These are phyloP conservation scores for Pseudocercospora crystallina DNA, from an alignment of 2,329 filamentous ascomycete genomes.

Conservation along the genomic window DNA sequence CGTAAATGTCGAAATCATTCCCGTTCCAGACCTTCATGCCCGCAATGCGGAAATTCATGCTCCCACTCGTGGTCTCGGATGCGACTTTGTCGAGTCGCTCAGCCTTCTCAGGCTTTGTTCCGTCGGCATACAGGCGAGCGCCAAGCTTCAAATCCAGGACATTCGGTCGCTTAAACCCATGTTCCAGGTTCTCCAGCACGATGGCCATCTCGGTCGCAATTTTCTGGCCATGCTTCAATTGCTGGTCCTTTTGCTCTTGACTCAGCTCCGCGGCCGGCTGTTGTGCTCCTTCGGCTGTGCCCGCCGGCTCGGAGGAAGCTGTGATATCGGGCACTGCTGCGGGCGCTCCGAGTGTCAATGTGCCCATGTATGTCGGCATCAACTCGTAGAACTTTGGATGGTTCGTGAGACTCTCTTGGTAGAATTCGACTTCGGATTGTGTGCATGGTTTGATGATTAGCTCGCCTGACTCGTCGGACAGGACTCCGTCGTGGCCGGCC, in stretches of 20 bases:
- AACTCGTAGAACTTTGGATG: slow-evolving; percentile 74
- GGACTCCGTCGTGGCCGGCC: slow-evolving; percentile 85
- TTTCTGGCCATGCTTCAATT: slow-evolving; percentile 58
- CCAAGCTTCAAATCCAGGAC: slow-evolving; percentile 94
- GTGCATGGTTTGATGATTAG: slow-evolving; percentile 96
- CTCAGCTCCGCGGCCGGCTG: slow-evolving; percentile 6
- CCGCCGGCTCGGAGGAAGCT: slow-evolving; percentile 18
- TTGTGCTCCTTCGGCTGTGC: slow-evolving; percentile 21
- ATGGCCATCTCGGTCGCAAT: slow-evolving; percentile 76
- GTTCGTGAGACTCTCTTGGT: slow-evolving; percentile 66
- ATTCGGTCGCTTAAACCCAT: slow-evolving; percentile 79
- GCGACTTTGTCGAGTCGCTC: slow-evolving; percentile 60
- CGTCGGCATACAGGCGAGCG: slow-evolving; percentile 75
- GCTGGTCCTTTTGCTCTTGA: slow-evolving; percentile 36
- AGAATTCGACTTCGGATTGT: slow-evolving; percentile 81
- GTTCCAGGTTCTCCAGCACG: slow-evolving; percentile 79
- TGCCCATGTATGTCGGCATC: slow-evolving; percentile 84
- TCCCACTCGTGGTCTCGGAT: slow-evolving; percentile 58
- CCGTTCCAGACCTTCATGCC: slow-evolving; percentile 62
- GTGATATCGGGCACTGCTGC: slow-evolving; percentile 20
- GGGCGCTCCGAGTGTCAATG: slow-evolving; percentile 65
- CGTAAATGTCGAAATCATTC: slow-evolving; percentile 57
- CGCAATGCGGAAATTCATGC: slow-evolving; percentile 63
- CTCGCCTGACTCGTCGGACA: slow-evolving; percentile 78
- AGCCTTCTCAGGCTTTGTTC: slow-evolving; percentile 58